phyloP scores from a whole-genome alignment of 768 basidiomycete genomes.

The Serendipita indica region DNA sequence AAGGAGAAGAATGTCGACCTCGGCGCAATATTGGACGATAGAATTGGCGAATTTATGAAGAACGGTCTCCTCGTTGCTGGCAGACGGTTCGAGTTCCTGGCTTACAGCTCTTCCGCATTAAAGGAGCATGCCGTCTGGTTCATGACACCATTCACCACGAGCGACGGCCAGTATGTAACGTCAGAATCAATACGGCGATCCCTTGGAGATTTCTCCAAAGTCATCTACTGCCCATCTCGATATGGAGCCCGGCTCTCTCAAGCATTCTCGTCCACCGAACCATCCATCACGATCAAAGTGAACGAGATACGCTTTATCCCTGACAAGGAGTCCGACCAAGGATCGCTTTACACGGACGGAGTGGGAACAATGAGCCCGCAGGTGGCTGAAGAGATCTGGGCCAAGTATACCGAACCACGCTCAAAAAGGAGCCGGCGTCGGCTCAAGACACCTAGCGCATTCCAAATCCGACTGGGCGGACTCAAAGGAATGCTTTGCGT shows the following conservation, averaged over 20 bases:
- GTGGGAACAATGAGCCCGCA: conserved; percentile 47
- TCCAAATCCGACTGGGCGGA: conserved; percentile 48
- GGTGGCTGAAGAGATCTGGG: conserved; percentile 36
- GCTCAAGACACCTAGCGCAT: conserved; percentile 15
- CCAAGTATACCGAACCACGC: conserved; percentile 21
- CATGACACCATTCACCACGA: conserved; percentile 37
- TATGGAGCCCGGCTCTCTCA: conserved; percentile 60
- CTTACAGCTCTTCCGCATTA: conserved; percentile 58
- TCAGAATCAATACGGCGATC: conserved; percentile 36
- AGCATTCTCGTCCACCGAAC: conserved; percentile 61
- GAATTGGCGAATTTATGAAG: conserved; percentile 33
- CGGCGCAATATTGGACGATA: conserved; percentile 30
- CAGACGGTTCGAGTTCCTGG: conserved; percentile 45
- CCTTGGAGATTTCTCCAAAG: conserved; percentile 29
- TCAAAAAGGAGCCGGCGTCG: conserved; percentile 8
- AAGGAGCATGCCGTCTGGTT: conserved; percentile 58
- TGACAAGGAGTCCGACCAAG: conserved; percentile 29
- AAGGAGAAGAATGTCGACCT: conserved; percentile 44
- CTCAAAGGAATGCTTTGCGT: conserved; percentile 49
- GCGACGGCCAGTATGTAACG: conserved; percentile 21
- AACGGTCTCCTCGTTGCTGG: conserved; percentile 39
- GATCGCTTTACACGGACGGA: conserved; percentile 53
- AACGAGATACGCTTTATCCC: conserved; percentile 28
- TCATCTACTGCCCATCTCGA: conserved; percentile 48
- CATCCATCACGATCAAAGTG: conserved; percentile 30